Conservation (phyloP, 202 grass and related monocot species). For the Panicum virgatum region DNA sequence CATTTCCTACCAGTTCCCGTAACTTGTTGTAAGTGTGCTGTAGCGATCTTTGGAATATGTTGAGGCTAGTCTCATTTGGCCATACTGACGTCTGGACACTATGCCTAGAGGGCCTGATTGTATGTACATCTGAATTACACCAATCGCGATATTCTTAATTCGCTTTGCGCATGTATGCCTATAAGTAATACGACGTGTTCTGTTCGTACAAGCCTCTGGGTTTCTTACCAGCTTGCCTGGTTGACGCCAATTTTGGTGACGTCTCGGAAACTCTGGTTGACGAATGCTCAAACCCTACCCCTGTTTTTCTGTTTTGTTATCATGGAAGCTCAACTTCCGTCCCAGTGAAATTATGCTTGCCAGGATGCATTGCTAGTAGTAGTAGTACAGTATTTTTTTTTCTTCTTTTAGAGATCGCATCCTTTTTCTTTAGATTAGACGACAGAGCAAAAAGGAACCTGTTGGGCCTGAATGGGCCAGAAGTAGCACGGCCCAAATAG, state of each 20-base stretch:
- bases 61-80: background rate
- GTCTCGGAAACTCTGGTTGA: background rate
- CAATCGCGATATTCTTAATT: background rate
- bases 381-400: background rate
- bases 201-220: background rate
- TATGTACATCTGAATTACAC: background rate
- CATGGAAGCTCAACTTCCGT: background rate
- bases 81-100: background rate
- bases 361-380: background rate
- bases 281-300: background rate
- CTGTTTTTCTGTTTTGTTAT: too few species aligned
- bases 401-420: background rate
- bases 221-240: background rate
- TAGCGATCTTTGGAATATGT: background rate
- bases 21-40: conserved; percentile 19
- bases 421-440: background rate
- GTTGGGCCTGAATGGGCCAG: background rate
- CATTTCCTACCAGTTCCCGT: background rate
- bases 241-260: background rate
- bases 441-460: too few species aligned
- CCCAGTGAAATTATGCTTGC: background rate
- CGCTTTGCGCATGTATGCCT: background rate
- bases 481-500: background rate
- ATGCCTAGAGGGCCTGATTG: background rate
- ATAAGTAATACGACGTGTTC: background rate